Base-by-base conservation (phyloP, 306 rosid genomes). In the Vigna mungo region DNA sequence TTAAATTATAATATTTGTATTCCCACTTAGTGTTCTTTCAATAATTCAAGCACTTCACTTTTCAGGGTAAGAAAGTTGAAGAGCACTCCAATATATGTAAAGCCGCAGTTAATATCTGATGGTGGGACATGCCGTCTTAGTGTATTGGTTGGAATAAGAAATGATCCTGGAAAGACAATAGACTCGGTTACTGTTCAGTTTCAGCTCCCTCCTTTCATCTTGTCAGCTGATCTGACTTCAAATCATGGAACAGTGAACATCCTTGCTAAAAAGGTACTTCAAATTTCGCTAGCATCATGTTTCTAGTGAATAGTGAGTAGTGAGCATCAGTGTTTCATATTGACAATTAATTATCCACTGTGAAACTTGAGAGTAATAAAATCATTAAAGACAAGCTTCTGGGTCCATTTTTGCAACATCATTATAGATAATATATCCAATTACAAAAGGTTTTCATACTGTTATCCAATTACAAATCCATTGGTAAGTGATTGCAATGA, bases 31-130 rank as follows among this genome's bases (percentile, higher is more conserved):
- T 37, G 27, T 17, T 80, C 51, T 63, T 53, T 60, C 47, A 58
- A 58, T 34, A 58, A 66, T 34, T 76, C 68, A 21, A 20, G 71
- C 36, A 21, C 64, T 14, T 70, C 25, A 16, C 41, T 75, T 18
- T 88, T 27, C 88, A 94, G 98, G 86, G 95, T 94, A 75, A 88
- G 94, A 84, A 92, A 90, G 85, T 83, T 94, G 89, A 92, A 89
- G 87, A 88, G 74, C 82, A 88, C 90, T 71, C 98, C 98, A 47
- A 76, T 94, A 78, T 94, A 92, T 43, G 92, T 94, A 81, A 94
- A 89, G 85, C 98, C 97, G 10, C 98, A 92, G 86, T 81, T 94
- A 64, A 92, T 95, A n/a, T 92, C 96, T 20, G 91, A 83, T 77
- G 85, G 88, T 1, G 97, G 95, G 84, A 87, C 84, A n/a, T 90